Evolutionary conservation across 148 eudicot genomes (phyloP), one percentile per base, ranked within the genome.

Genomic region (Chenopodium suecicum): DNA sequence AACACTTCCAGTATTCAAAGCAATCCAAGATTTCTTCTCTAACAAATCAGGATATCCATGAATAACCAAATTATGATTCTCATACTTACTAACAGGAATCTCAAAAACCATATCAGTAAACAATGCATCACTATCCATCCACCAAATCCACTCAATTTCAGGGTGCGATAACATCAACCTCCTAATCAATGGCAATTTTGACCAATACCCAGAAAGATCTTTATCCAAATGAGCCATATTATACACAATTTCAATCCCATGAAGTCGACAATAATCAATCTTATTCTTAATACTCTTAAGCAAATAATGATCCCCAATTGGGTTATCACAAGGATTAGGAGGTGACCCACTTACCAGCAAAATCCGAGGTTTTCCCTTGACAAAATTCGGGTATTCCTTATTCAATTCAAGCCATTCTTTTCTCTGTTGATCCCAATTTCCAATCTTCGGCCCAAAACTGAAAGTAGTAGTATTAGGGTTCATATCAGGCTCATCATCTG

Each of bases 51-150:
- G 90, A 62, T 93, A 93, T 17, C 97, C 97, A 75, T 94, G 98
- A 56, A 94, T 87, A 14, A 94, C 93, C 84, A 94, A 1, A 73
- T 94, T 94, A 76, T 83, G 68, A 65, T 64, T 48, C 11, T 78
- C 82, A 66, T 93, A 94, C 83, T 88, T 94, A 2, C 75, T 29
- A 11, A 86, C 29, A 1, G 98, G 98, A 17, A 94, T 87, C 80
- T 93, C 91, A 67, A 93, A 94, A 10, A 79, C 88, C 95, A 94
- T 94, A 74, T 94, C 98, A 31, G 97, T 94, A 82, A 94, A 93
- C 86, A 93, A 70, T 0, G 98, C 98, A 83, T 94, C 98, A 79
- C 98, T 94, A 74, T 94, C 98, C 90, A 94, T 90, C 98, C 98
- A 91, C 90, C 92, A 91, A 65, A 94, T 85, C 92, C 93, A 94